These are phyloP conservation scores for Trichoderma sp. DNA, from an alignment of 2,329 filamentous ascomycete genomes.

Conservation along the genomic window DNA sequence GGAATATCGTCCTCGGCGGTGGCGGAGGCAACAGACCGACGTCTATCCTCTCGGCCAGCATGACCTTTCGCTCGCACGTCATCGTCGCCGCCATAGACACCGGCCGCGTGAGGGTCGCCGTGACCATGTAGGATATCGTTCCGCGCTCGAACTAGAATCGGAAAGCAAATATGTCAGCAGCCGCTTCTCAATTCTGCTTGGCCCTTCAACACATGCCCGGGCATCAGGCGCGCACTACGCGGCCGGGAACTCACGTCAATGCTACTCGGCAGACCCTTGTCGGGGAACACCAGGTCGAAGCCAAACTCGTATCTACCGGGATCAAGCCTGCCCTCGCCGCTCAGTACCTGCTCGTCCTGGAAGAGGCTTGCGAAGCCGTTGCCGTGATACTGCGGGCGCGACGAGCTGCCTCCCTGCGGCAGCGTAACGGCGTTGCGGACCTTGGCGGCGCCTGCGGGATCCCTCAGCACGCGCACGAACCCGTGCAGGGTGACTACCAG, in stretches of 20 bases:
- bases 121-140: constrained; percentile 87
- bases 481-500: constrained; percentile 77
- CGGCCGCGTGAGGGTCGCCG: constrained; percentile 84
- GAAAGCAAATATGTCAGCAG: constrained; percentile 26
- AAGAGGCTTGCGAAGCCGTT: constrained; percentile 81
- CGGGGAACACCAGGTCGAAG: constrained; percentile 71
- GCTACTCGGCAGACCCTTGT: constrained; percentile 77
- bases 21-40: constrained; percentile 74
- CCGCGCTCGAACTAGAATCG: constrained; percentile 82
- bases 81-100: constrained; percentile 80
- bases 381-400: constrained; percentile 63
- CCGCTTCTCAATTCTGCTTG: neutral
- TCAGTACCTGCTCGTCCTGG: constrained; percentile 78
- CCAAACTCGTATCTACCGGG: constrained; percentile 78
- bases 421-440: constrained; percentile 51
- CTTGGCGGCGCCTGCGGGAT: constrained; percentile 59
- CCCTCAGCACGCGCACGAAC: constrained; percentile 78
- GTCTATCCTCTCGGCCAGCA: constrained; percentile 80
- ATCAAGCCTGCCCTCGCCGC: constrained; percentile 74
- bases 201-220: neutral
- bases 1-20: constrained; percentile 77
- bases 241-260: constrained; percentile 72
- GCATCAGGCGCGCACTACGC: neutral
- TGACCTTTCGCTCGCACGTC: constrained; percentile 79
- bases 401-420: constrained; percentile 43